phyloP scores from a whole-genome alignment of 345 rosid species.

The Draba incana region DNA sequence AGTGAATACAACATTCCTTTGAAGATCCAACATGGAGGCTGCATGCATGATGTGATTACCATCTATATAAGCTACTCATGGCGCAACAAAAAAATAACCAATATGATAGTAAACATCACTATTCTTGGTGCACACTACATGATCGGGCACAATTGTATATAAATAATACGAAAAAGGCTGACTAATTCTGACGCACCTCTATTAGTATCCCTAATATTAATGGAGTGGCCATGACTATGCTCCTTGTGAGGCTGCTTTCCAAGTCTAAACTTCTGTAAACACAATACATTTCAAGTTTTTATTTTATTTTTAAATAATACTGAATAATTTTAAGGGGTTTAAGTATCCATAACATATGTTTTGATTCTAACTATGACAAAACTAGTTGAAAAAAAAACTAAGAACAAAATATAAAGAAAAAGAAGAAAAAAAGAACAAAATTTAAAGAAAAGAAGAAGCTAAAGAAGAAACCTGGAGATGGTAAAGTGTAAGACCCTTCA shows the following conservation, averaged over 20 bases:
- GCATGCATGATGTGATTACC: slow-evolving; percentile 23
- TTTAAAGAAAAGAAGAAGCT: slow-evolving; percentile 9
- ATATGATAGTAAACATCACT: background rate
- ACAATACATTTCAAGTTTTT: too few relatives aligned
- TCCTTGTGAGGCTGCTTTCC: slow-evolving; percentile 90
- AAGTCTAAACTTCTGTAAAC: slow-evolving; percentile 74
- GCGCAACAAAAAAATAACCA: background rate
- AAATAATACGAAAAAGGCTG: background rate
- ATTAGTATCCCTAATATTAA: slow-evolving; percentile 61
- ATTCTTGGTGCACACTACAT: background rate
- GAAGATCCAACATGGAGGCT: slow-evolving; percentile 39
- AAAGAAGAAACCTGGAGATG: slow-evolving; percentile 76
- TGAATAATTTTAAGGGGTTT: too few relatives aligned
- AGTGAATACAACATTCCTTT: slow-evolving; percentile 47
- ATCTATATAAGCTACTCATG: background rate
- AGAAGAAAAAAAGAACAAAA: background rate
- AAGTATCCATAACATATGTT: background rate
- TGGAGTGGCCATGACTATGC: slow-evolving; percentile 60
- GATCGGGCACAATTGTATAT: background rate
- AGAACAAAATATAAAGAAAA: background rate
- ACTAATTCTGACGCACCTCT: slow-evolving; percentile 54
- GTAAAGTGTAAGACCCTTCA: slow-evolving; percentile 86
- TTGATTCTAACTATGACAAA: background rate
- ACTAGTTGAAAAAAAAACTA: slow-evolving; percentile 7
- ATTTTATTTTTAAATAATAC: too few relatives aligned